Conservation (phyloP, 148 eudicot genomes). For the Pouteria glomerata region DNA sequence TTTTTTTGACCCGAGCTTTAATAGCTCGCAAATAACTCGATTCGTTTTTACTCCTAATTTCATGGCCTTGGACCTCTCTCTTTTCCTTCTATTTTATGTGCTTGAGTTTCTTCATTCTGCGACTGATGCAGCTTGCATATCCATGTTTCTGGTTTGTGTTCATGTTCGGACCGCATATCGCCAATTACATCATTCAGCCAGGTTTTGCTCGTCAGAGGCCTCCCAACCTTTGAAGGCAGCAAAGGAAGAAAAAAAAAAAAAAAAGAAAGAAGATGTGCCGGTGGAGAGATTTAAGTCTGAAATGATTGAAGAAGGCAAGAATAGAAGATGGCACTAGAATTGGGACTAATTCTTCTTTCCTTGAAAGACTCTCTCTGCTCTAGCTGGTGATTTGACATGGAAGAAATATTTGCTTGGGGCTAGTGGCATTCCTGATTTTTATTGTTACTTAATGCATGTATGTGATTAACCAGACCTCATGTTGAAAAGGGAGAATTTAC, state of each 20-base stretch:
- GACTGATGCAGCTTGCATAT: constrained; percentile 57
- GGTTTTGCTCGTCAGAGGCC: constrained; percentile 63
- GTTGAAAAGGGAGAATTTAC: not conserved
- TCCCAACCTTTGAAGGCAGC: constrained; percentile 25
- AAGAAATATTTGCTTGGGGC: constrained; percentile 1
- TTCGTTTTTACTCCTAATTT: too few species aligned
- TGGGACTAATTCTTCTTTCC: not conserved
- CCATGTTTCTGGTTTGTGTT: constrained; percentile 59
- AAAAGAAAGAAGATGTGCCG: not conserved
- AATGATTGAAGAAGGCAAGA: not conserved
- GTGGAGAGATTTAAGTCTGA: not conserved
- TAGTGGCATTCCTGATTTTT: not conserved
- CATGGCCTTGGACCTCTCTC: too few species aligned
- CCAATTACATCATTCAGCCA: constrained; percentile 55
- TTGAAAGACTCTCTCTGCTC: not conserved
- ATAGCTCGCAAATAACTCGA: too few species aligned
- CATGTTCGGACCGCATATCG: constrained; percentile 41
- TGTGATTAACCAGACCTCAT: not conserved
- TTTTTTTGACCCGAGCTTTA: too few species aligned
- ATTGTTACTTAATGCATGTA: too few species aligned
- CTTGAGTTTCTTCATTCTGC: constrained; percentile 23
- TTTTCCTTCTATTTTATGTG: constrained; percentile 10
- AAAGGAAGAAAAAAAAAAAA: not conserved
- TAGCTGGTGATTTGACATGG: not conserved
- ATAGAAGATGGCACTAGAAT: not conserved